A percentile compares a stretch with the other conserved stretches of the same genome.
These are phyloP conservation scores for Prunus mongolica DNA, from an alignment of 306 rosid species.

Conservation along the genomic window DNA sequence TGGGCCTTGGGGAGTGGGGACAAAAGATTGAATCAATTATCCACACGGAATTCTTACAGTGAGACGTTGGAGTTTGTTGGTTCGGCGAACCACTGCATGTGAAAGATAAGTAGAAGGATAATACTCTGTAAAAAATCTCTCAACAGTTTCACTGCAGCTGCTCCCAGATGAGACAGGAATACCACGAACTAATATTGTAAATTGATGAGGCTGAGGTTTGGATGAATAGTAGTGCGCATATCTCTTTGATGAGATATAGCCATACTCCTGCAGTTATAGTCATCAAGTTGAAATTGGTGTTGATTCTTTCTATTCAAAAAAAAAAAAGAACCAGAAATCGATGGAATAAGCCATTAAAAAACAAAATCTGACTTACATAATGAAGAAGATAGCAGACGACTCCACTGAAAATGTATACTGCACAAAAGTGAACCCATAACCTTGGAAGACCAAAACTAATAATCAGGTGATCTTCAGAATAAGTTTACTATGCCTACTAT, in stretches of 20 bases:
- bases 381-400: slow-evolving; percentile 85
- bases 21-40: background rate
- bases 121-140: slow-evolving; percentile 62
- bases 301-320: background rate
- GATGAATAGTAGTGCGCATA: slow-evolving; percentile 50
- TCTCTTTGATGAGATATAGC: slow-evolving; percentile 62
- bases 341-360: slow-evolving; percentile 12
- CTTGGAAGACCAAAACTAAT: slow-evolving; percentile 41
- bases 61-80: slow-evolving; percentile 56
- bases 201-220: slow-evolving; percentile 60
- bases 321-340: slow-evolving; percentile 14
- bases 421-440: slow-evolving; percentile 86
- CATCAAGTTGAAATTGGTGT: slow-evolving; percentile 9
- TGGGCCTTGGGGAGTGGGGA: background rate
- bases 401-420: slow-evolving; percentile 75
- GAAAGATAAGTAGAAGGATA: slow-evolving; percentile 79
- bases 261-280: slow-evolving; percentile 55
- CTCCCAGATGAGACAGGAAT: slow-evolving; percentile 65
- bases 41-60: slow-evolving; percentile 44
- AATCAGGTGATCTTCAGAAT: slow-evolving; percentile 33
- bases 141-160: slow-evolving; percentile 59
- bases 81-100: slow-evolving; percentile 52
- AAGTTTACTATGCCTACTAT: slow-evolving; percentile 8
- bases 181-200: slow-evolving; percentile 59
- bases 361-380: slow-evolving; percentile 48